These are phyloP conservation scores for Psilocybe sp. DNA, from an alignment of 768 basidiomycete genomes.

Conservation along the genomic window DNA sequence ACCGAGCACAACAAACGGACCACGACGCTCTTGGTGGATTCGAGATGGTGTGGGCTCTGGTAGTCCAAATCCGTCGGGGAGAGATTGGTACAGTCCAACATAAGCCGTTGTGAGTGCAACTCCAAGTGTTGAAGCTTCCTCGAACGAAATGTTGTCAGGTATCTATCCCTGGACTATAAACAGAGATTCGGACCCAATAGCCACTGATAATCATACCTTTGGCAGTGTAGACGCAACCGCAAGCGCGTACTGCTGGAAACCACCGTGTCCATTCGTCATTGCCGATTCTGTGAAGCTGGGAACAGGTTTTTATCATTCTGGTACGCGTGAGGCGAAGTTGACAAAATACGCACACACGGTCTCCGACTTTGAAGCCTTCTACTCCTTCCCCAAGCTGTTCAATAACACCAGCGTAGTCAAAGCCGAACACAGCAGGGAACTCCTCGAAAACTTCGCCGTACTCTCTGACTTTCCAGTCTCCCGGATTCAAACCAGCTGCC, in stretches of 20 bases:
- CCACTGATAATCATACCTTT: conserved; percentile 3
- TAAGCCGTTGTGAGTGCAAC: conserved; percentile 46
- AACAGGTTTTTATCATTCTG: not conserved
- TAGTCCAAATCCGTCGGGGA: conserved; percentile 37
- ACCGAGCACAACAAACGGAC: conserved; percentile 46
- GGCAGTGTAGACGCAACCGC: conserved; percentile 3
- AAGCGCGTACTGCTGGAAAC: conserved; percentile 40
- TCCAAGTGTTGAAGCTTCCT: conserved; percentile 47
- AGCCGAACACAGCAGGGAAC: conserved; percentile 46
- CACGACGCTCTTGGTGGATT: conserved; percentile 37
- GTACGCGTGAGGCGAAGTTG: no score
- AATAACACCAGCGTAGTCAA: conserved; percentile 48
- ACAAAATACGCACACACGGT: conserved; percentile 41
- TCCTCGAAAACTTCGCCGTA: conserved; percentile 33
- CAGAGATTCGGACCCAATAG: not conserved
- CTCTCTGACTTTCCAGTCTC: conserved; percentile 49
- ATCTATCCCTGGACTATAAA: conserved; percentile 27
- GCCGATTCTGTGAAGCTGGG: conserved; percentile 35
- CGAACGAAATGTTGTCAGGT: conserved; percentile 43
- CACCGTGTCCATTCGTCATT: conserved; percentile 31
- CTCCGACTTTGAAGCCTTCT: conserved; percentile 42
- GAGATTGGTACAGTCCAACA: conserved; percentile 40
- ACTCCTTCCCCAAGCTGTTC: conserved; percentile 49
- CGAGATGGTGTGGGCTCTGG: conserved; percentile 32
- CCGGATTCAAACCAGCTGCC: conserved; percentile 41